phyloP scores from a whole-genome alignment of 2,329 filamentous ascomycete species.

The Cladosporium phlei region DNA sequence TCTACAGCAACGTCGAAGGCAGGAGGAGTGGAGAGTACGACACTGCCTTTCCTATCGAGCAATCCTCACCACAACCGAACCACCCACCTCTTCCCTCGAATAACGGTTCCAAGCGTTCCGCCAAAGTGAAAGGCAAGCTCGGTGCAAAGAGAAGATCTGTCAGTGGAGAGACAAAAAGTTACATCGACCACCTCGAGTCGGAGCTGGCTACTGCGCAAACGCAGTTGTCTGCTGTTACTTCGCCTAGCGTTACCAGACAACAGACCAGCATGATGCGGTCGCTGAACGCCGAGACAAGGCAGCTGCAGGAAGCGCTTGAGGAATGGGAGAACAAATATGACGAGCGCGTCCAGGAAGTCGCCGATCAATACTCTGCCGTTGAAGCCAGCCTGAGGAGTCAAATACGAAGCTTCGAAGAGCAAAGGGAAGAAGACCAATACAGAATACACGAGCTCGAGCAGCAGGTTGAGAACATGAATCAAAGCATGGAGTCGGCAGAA shows the following conservation, averaged over 20 bases:
- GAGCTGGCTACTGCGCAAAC: slow-evolving; percentile 40
- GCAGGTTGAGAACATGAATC: slow-evolving; percentile 27
- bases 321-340: slow-evolving; percentile 37
- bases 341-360: slow-evolving; percentile 31
- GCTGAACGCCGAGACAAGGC: slow-evolving; percentile 31
- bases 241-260: slow-evolving; percentile 35
- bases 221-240: slow-evolving; percentile 36
- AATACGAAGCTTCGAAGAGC: slow-evolving; percentile 25
- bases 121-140: slow-evolving; percentile 22
- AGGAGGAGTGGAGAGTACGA: slow-evolving; percentile 15
- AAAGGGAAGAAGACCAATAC: slow-evolving; percentile 26
- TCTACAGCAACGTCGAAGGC: slow-evolving; percentile 16
- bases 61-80: slow-evolving; percentile 17
- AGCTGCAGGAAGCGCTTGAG: slow-evolving; percentile 32
- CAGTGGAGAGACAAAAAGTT: slow-evolving; percentile 40
- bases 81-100: too few species aligned
- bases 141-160: slow-evolving; percentile 28
- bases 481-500: slow-evolving; percentile 32
- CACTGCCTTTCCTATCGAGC: slow-evolving; percentile 14
- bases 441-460: slow-evolving; percentile 32
- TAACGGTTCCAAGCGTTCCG: slow-evolving; percentile 17
- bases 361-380: slow-evolving; percentile 26
- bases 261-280: slow-evolving; percentile 35
- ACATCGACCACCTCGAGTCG: slow-evolving; percentile 47
- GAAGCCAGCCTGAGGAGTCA: slow-evolving; percentile 24